These are phyloP conservation scores for Climacium dendroides DNA, from an alignment of 225 moss, liverwort and hornwort species.

Conservation along the genomic window DNA sequence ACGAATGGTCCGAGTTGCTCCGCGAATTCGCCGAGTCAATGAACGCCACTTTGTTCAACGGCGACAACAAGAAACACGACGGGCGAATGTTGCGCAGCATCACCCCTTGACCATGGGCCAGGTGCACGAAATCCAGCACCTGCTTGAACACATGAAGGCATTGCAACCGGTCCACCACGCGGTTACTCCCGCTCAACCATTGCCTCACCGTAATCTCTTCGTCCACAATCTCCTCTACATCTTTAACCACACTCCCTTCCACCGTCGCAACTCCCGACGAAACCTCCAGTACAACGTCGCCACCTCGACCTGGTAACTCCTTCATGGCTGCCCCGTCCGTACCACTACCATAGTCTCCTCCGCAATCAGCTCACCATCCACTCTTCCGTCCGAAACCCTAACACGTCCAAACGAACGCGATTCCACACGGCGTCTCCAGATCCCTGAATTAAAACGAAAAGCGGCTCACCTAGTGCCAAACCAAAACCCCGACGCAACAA, in stretches of 20 bases:
- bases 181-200: conserved; percentile 59
- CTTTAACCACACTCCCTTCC: background rate
- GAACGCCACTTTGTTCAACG: conserved; percentile 78
- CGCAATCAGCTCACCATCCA: background rate
- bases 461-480: background rate
- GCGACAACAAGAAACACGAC: conserved; percentile 81
- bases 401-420: background rate
- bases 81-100: conserved; percentile 91
- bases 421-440: background rate
- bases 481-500: background rate
- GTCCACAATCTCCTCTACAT: conserved; percentile 27
- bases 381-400: conserved; percentile 11
- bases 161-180: conserved; percentile 66
- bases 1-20: conserved; percentile 68
- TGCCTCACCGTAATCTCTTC: conserved; percentile 75
- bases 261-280: background rate
- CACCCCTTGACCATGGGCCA: conserved; percentile 80
- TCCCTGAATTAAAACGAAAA: background rate
- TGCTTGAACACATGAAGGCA: conserved; percentile 90
- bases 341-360: background rate
- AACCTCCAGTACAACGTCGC: conserved; percentile 1
- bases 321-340: conserved; percentile 12
- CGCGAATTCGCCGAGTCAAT: conserved; percentile 77
- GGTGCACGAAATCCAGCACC: conserved; percentile 88
- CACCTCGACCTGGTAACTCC: background rate